Conservation (phyloP, 768 basidiomycete genomes). For the Candolleomyces aberdarensis region DNA sequence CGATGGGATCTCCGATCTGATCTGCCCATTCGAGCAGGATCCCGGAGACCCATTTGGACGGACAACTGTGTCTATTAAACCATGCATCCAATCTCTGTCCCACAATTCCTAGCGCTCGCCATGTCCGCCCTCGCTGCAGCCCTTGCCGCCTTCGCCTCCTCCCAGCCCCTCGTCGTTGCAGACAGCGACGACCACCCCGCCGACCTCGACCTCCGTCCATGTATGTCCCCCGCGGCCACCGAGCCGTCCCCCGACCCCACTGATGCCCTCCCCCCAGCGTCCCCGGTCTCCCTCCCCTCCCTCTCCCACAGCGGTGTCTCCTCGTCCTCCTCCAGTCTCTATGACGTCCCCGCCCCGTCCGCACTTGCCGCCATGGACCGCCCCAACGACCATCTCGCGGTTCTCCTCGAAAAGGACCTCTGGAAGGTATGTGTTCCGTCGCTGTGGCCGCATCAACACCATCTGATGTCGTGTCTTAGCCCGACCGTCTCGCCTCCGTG, state of each 20-base stretch:
- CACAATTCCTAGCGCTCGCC: background rate
- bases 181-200: background rate
- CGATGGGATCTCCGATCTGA: no score
- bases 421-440: constrained; percentile 60
- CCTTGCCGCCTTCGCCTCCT: constrained; percentile 15
- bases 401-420: constrained; percentile 61
- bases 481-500: constrained; percentile 54
- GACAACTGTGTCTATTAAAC: background rate
- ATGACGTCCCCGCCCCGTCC: constrained; percentile 21
- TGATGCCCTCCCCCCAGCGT: background rate
- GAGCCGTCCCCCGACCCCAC: background rate
- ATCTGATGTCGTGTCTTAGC: constrained; percentile 31
- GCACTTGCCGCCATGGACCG: constrained; percentile 26
- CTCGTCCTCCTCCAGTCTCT: constrained; percentile 27
- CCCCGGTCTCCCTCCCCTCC: constrained; percentile 11
- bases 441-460: constrained; percentile 15
- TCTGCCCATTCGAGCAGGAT: no score
- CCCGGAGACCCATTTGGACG: background rate
- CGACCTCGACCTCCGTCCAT: background rate
- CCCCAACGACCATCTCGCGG: constrained; percentile 74
- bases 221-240: constrained; percentile 1
- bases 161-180: background rate
- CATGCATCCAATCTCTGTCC: constrained; percentile 7
- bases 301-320: constrained; percentile 21
- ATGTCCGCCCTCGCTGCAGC: constrained; percentile 25